Base-by-base conservation (phyloP, 345 rosid genomes). In the Odontarrhena argentea region DNA sequence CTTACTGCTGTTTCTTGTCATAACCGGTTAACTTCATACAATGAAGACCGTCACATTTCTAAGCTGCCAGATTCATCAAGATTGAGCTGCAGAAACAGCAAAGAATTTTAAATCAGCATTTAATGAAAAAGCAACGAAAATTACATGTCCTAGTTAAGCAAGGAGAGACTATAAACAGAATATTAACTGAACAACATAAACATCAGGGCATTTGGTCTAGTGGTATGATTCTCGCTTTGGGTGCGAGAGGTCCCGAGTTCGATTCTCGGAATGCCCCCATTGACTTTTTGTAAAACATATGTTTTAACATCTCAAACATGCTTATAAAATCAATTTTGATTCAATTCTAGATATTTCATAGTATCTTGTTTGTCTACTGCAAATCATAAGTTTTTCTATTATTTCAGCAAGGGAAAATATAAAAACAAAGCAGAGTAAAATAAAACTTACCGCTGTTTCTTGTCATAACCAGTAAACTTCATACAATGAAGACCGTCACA, bases 181-280 rank as follows among this genome's bases (percentile, higher is more conserved):
- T 25, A 42, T n/a, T 26, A 13, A 59, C 51, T 2, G 8, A 14
- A 60, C 11, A 18, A 50, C 40, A 50, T 13, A 32, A 32, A 8
- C 46, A 50, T 7, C 15, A 56, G 89, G 91, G 92, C 87, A 82
- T 87, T 85, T 85, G 88, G 85, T 86, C 84, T 82, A 83, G 86
- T 84, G 91, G 84, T 67, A 82, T 81, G 84, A 85, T 81, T 83
- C 90, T 85, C 83, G 82, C 90, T 85, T 88, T 75, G 87, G 84
- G 88, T 87, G 86, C 78, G 77, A 89, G 85, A 83, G 79, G 84
- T 87, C 89, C 76, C 55, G 74, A 86, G 83, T 81, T 81, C 46
- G 64, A 75, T 82, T 86, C 85, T 77, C 79, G 70, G 82, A 85
- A 87, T 69, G 78, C 81, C 5, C 5, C 32, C 38, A 12, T 2